Base-by-base conservation (phyloP, 2,329 filamentous ascomycete species). In the Fragosphaeria purpurea region DNA sequence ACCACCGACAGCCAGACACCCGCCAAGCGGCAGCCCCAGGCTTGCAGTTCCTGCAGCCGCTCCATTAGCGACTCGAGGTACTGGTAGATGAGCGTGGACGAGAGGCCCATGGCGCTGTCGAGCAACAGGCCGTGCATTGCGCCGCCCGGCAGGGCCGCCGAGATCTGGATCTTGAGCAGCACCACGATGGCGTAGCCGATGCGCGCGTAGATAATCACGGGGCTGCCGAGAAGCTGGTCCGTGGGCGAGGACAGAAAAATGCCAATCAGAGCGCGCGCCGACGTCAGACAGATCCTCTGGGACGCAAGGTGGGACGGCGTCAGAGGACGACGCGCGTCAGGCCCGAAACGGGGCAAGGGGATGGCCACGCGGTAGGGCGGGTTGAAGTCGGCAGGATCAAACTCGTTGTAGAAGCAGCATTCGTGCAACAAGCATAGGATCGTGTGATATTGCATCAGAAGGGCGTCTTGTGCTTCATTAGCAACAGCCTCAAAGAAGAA, bases 401-500 rank as follows among this genome's bases (percentile, higher is more conserved):
- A 56, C 42, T 56, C 52, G 41, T 33, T 34, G 41, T 54, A 54
- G 40, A 56, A 50, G 30, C 46, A 46, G 8, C 48, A 34, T 34
- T 55, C 54, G 46, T 54, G 52, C 6, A 56, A 48, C 5, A 48
- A 31, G 33, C 54, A 49, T 30, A 53, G 10, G 6, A 51, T 13
- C 5, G 50, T 50, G 33, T 54, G n/a, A 46, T 56, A 53, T 32
- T 54, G 50, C 9, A 54, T 53, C 13, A 56, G 43, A 2, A 56
- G 50, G 40, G 48, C 39, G 40, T 56, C 54, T 55, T 22, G 37
- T 32, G n/a, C 6, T 10, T 7, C 3, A 22, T 45, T 40, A 40
- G 33, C 31, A 37, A 10, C 10, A 38, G 3, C 3, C 22, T 22
- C 22, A 22, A 42, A 34, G 11, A 9, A 46, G 41, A 30, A 33